These are phyloP conservation scores for Hanseniaspora taiwanica DNA, from an alignment of 805 yeast species.

Conservation along the genomic window DNA sequence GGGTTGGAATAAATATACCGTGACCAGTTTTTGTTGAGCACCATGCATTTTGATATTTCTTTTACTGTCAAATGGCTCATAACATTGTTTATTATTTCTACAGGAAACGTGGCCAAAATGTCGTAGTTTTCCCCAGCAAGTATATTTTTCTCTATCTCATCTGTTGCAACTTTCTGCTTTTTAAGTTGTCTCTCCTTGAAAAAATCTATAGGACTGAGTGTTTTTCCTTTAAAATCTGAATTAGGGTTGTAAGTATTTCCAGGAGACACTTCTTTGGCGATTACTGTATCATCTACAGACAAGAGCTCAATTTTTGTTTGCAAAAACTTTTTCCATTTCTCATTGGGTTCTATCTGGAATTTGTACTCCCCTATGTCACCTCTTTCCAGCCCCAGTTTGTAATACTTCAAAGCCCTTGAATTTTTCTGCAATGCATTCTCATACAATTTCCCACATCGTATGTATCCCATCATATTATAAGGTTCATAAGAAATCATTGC, in stretches of 20 bases:
- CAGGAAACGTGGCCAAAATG: constrained; percentile 11
- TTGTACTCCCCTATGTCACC: constrained; percentile 7
- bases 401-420: constrained; percentile 13
- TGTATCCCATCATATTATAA: constrained; percentile 16
- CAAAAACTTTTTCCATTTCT: constrained; percentile 8
- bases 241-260: no score
- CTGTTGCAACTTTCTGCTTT: neutral
- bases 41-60: constrained; percentile 11
- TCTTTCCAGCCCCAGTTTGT: constrained; percentile 10
- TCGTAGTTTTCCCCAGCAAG: constrained; percentile 9
- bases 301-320: constrained; percentile 11
- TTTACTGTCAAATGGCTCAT: constrained; percentile 10
- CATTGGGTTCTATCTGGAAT: constrained; percentile 8
- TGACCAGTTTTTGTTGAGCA: constrained; percentile 15
- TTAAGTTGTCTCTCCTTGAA: constrained; percentile 5
- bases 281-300: no score
- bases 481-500: constrained; percentile 16
- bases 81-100: constrained; percentile 15
- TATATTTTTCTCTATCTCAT: neutral
- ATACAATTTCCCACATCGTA: constrained; percentile 16
- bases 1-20: constrained; percentile 11
- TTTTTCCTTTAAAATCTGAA: neutral
- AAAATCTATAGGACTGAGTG: neutral
- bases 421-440: constrained; percentile 10
- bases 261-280: no score